Conservation (phyloP, 164 flowering plant species). For the Magnolia officinalis region DNA sequence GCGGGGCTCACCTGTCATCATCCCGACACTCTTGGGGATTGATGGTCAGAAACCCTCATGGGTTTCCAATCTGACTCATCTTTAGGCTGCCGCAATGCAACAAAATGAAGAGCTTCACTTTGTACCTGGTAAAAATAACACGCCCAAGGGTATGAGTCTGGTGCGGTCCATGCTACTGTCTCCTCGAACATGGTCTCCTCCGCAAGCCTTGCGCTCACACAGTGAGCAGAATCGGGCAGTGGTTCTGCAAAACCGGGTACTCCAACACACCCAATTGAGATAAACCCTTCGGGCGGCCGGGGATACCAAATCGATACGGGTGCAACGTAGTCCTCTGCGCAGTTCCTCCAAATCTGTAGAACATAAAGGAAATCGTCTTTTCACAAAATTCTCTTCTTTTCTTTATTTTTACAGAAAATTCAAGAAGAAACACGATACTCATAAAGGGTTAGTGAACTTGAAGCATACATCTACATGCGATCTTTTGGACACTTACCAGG, state of each 20-base stretch:
- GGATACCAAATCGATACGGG: constrained; percentile 90
- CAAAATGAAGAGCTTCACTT: constrained; percentile 89
- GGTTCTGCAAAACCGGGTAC: constrained; percentile 71
- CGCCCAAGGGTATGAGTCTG: constrained; percentile 91
- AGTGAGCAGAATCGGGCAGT: constrained; percentile 40
- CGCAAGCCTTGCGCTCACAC: constrained; percentile 57
- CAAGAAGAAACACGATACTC: background rate
- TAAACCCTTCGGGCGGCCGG: constrained; percentile 84
- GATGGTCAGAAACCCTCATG: constrained; percentile 40
- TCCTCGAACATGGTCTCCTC: constrained; percentile 78
- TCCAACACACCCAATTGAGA: constrained; percentile 78
- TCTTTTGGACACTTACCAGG: constrained; percentile 51
- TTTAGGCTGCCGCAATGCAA: constrained; percentile 59
- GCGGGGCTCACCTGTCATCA: background rate
- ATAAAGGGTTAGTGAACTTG: background rate
- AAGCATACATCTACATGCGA: background rate
- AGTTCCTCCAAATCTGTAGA: constrained; percentile 93
- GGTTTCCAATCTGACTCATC: constrained; percentile 86
- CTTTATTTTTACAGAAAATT: too few relatives aligned
- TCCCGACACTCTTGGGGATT: constrained; percentile 7
- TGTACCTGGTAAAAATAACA: constrained; percentile 82
- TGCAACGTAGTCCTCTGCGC: constrained; percentile 67
- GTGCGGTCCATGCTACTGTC: constrained; percentile 72
- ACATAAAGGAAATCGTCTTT: background rate
- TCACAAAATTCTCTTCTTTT: background rate